Percentiles rank a stretch among this genome's conserved stretches.
Evolutionary conservation across 2,329 filamentous ascomycete species (phyloP).

Genomic region (Ascomycota sp.): DNA sequence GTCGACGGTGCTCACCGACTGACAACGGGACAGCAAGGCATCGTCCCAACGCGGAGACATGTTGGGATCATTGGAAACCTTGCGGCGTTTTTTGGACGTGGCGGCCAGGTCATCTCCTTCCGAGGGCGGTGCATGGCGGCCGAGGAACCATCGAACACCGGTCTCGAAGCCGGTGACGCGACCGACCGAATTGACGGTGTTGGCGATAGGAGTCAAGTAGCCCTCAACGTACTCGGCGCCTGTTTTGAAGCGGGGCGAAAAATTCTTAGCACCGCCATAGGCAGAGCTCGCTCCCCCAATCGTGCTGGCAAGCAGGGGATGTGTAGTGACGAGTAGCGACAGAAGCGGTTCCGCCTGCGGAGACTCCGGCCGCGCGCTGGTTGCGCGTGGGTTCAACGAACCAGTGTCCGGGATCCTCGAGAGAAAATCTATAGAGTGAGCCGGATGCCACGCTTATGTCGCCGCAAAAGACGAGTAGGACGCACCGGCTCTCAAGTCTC

Average conservation of each 20-base stretch:
- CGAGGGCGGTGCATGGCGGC: conserved; percentile 25
- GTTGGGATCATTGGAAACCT: conserved; percentile 13
- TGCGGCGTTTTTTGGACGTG: conserved; percentile 38
- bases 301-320: conserved; percentile 68
- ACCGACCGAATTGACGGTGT: conserved; percentile 67
- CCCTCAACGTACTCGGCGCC: conserved; percentile 81
- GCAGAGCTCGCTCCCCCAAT: conserved; percentile 71
- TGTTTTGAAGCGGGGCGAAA: conserved; percentile 74
- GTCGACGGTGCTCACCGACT: conserved; percentile 48
- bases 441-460: no score
- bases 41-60: conserved; percentile 8
- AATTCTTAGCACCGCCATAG: conserved; percentile 76
- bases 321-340: conserved; percentile 69
- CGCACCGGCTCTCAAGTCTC: conserved; percentile 53
- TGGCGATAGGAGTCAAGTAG: conserved; percentile 68
- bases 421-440: conserved; percentile 34
- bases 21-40: conserved; percentile 30
- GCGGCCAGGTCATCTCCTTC: conserved; percentile 24
- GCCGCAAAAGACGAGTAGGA: no score
- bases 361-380: conserved; percentile 9
- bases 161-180: conserved; percentile 75
- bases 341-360: conserved; percentile 59
- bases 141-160: conserved; percentile 67
- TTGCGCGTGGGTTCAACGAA: conserved; percentile 13
- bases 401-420: conserved; percentile 36